A percentile compares a stretch with the other conserved stretches of the same genome.
Evolutionary conservation across 768 basidiomycete species (phyloP).

Genomic region (Mycena alexandri): DNA sequence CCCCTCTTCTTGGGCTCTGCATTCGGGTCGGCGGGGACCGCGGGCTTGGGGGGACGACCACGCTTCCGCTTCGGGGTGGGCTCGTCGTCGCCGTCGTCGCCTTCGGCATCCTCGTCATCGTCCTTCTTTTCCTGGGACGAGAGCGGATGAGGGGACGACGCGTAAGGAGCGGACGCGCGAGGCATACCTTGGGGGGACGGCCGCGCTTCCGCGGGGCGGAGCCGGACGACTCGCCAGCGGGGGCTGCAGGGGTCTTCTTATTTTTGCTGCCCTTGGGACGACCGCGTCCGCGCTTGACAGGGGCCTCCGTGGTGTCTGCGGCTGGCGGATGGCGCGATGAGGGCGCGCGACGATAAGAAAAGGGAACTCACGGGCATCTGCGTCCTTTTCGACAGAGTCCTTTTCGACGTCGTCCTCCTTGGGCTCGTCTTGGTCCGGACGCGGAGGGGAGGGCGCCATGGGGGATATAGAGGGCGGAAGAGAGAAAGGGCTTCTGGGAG

Average conservation of each 20-base stretch:
- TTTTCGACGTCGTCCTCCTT: conserved; percentile 41
- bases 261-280: conserved; percentile 92
- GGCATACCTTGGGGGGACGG: conserved; percentile 72
- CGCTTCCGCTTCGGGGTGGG: conserved; percentile 74
- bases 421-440: conserved; percentile 52
- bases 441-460: conserved; percentile 37
- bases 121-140: conserved; percentile 40
- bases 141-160: conserved; percentile 35
- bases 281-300: conserved; percentile 84
- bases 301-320: conserved; percentile 53
- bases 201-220: conserved; percentile 68
- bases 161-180: conserved; percentile 16
- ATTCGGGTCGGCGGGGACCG: conserved; percentile 67
- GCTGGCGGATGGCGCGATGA: conserved; percentile 45
- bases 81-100: conserved; percentile 53
- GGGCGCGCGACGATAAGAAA: conserved; percentile 40
- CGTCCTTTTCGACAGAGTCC: conserved; percentile 42
- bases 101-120: conserved; percentile 39
- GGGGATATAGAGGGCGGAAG: conserved; percentile 49
- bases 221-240: conserved; percentile 50
- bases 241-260: conserved; percentile 57
- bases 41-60: conserved; percentile 80
- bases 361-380: conserved; percentile 44
- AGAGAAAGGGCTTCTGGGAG: conserved; percentile 52
- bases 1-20: conserved; percentile 76